Evolutionary conservation across 257 asterid species (phyloP), one percentile per base, ranked within the genome.

Genomic region (Solanum etuberosum): DNA sequence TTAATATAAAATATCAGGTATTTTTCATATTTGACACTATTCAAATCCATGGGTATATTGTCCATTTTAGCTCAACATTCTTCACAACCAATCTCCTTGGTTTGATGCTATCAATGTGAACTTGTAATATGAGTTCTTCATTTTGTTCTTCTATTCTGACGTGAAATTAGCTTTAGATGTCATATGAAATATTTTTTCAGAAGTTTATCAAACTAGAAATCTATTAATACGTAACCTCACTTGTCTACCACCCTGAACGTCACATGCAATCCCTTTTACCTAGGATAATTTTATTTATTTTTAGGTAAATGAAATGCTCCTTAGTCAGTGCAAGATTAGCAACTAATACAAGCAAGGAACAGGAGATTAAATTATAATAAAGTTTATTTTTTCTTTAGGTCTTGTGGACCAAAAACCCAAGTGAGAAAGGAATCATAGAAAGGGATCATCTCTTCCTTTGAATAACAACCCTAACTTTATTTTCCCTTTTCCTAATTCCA

Each of bases 401-500:
- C 18, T 46, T 29, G 42, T 87, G 91, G 93, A 87, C 91, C 92
- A 78, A 84, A 87, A 48, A 65, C 85, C 20, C n/a, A 87, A 88
- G 93, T 90, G 94, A 87, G 92, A 90, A 92, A 90, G 89, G 92
- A 91, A 92, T 89, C 88, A 91, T 82, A 63, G 35, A 88, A 91
- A 90, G 92, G 93, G 89, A 67, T 51, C 92, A 89, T 87, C 90
- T 51, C 92, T 88, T 87, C 89, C 83, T 88, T 88, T 86, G 90
- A 86, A 87, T 80, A 23, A 83, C 73, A 38, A 27, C 59, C 91
- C 90, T 27, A 16, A 73, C 87, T 63, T 81, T 81, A 84, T 84
- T 84, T 84, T n/a, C 54, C 82, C 83, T 93, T 95, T 95, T 91
- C 86, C 96, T 91, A 93, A 93, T 95, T 93, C 97, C 98, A 93